Evolutionary conservation across 2,329 filamentous ascomycete species (phyloP).

Genomic region (Fusarium succisae): DNA sequence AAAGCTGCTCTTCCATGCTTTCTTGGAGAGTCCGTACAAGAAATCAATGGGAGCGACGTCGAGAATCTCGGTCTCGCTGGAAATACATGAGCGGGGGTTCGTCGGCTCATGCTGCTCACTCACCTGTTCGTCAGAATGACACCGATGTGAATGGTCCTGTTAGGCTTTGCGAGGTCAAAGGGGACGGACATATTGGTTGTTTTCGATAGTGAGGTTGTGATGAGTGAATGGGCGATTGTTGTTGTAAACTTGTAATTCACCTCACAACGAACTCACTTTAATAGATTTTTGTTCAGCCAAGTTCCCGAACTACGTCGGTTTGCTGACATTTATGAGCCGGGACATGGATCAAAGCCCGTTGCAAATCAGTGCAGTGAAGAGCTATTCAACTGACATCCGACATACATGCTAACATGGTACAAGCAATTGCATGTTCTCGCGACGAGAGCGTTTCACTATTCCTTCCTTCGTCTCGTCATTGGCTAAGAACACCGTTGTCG

Average conservation of each 20-base stretch:
- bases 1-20: conserved; percentile 31
- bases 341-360: neutral
- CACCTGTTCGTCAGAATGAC: conserved; percentile 28
- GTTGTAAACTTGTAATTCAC: too few species aligned
- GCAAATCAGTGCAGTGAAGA: neutral
- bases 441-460: neutral
- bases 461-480: neutral
- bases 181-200: neutral
- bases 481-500: neutral
- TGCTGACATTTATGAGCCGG: neutral
- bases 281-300: neutral
- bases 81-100: neutral
- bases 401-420: neutral
- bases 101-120: neutral
- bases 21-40: conserved; percentile 31
- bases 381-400: neutral
- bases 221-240: neutral
- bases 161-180: conserved; percentile 11
- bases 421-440: neutral
- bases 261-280: neutral
- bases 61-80: conserved; percentile 46
- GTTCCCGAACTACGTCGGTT: neutral
- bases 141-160: conserved; percentile 21
- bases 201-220: neutral
- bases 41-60: conserved; percentile 49